Conservation (phyloP, 1,284 basidiomycete species). For the Ustilago cynodontis region DNA sequence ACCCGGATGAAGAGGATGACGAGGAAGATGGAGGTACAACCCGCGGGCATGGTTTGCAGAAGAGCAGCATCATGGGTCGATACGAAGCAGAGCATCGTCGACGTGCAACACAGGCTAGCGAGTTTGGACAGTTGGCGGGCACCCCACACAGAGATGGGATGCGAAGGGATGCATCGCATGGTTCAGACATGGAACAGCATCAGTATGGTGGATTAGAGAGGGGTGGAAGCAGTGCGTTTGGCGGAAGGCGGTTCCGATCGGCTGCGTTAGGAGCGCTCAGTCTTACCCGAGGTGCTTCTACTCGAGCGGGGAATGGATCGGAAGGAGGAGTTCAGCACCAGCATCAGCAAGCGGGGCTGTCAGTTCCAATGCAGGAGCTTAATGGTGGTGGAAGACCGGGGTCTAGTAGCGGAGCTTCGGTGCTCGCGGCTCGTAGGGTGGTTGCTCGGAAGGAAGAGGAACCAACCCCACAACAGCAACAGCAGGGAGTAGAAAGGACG, state of each 20-base stretch:
- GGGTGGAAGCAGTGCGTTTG: conserved; percentile 17
- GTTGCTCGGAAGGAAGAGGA: not conserved
- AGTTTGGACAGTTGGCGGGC: conserved; percentile 39
- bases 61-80: conserved; percentile 47
- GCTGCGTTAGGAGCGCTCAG: conserved; percentile 44
- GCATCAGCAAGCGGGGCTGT: not conserved
- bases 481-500: not conserved
- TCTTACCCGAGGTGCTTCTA: conserved; percentile 15
- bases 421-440: too few relatives aligned
- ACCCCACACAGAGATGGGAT: conserved; percentile 12
- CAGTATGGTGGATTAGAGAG: conserved; percentile 14
- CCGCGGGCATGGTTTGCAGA: conserved; percentile 10
- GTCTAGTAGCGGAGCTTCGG: not conserved
- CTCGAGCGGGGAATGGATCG: not conserved
- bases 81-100: conserved; percentile 40
- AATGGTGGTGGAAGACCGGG: not conserved
- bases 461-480: too few relatives aligned
- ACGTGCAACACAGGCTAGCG: conserved; percentile 33
- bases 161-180: conserved; percentile 27
- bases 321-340: not conserved
- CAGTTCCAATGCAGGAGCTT: conserved; percentile 41
- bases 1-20: conserved; percentile 19
- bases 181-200: conserved; percentile 23
- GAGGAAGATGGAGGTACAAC: conserved; percentile 13
- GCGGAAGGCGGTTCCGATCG: conserved; percentile 20